Conservation (phyloP, 1,284 basidiomycete species). For the Ceraceosorus guamensis region DNA sequence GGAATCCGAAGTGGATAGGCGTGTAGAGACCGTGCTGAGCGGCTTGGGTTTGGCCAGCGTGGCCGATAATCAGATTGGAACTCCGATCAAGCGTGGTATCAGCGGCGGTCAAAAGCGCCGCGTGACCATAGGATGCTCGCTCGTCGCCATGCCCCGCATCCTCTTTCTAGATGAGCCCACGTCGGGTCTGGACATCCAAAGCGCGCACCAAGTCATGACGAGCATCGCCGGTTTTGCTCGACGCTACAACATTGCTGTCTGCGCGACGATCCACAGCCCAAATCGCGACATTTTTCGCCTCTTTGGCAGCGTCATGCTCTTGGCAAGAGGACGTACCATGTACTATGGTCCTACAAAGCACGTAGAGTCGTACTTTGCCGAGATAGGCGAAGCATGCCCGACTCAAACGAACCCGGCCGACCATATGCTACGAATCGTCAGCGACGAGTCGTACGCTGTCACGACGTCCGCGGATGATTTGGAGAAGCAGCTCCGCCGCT, state of each 20-base stretch:
- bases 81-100: conserved; percentile 50
- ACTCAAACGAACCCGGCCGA: conserved; percentile 44
- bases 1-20: conserved; percentile 9
- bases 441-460: conserved; percentile 23
- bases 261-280: conserved; percentile 49
- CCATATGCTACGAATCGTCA: conserved; percentile 38
- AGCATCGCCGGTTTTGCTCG: conserved; percentile 32
- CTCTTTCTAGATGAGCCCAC: conserved; percentile 52
- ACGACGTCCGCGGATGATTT: neutral
- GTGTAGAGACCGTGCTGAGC: conserved; percentile 26
- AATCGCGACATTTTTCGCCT: conserved; percentile 42
- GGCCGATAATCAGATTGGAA: conserved; percentile 47
- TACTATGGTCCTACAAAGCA: conserved; percentile 25
- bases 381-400: conserved; percentile 22
- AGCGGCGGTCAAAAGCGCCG: conserved; percentile 50
- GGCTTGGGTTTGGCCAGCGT: conserved; percentile 42
- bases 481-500: neutral
- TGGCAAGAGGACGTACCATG: conserved; percentile 35
- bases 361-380: conserved; percentile 28
- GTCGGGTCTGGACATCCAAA: conserved; percentile 34
- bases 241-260: conserved; percentile 38
- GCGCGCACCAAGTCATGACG: conserved; percentile 44
- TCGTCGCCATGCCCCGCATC: conserved; percentile 47
- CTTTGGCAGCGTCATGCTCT: conserved; percentile 44
- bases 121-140: conserved; percentile 46